Evolutionary conservation across 805 yeast species (phyloP), one percentile per base, ranked within the genome.

Genomic region (Naumovozyma baii): DNA sequence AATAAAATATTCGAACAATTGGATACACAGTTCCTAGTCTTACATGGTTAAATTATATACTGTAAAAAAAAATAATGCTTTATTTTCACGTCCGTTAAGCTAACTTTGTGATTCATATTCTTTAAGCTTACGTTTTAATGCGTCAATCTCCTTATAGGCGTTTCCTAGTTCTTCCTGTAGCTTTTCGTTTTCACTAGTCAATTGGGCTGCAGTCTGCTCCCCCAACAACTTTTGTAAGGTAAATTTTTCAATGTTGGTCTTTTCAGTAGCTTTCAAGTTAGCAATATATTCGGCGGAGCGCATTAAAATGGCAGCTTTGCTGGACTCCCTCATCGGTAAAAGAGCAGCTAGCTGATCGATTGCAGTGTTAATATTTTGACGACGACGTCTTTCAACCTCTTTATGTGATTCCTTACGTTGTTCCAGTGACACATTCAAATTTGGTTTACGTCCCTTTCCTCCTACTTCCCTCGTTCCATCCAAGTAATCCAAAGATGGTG

Each of bases 341-440:
- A 88, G 61, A 18, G 75, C 75, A 25, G 88, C 82, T 50, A 88
- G 69, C 50, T 79, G 84, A 52, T 76, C 78, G 55, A 88, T 86
- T n/a, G 95, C 96, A 32, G 71, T 67, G 63, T 86, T 88, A 57
- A 88, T 88, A 35, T 79, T 75, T 58, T 87, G 95, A 55, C 96
- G 76, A 62, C 96, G 76, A 51, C 95, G 77, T 57, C 95, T 74
- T 65, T 88, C 96, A 17, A 88, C 96, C 63, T 88, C 96, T 63
- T 87, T 88, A 67, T 92, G 98, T 62, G 86, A 88, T 52, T 84
- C 84, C 54, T 83, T 80, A 53, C 96, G 78, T 57, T 78, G 76
- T 7, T 54, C 58, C 5, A 61, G 49, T 17, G 60, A 59, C 12
- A 59, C 43, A 5, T 46, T 46, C 3, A 56, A 49, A n/a, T 54